Percentiles rank a stretch among this genome's conserved stretches.
Conservation (phyloP, 2,329 filamentous ascomycete species). For the Stagonosporopsis chrysanthemi region DNA sequence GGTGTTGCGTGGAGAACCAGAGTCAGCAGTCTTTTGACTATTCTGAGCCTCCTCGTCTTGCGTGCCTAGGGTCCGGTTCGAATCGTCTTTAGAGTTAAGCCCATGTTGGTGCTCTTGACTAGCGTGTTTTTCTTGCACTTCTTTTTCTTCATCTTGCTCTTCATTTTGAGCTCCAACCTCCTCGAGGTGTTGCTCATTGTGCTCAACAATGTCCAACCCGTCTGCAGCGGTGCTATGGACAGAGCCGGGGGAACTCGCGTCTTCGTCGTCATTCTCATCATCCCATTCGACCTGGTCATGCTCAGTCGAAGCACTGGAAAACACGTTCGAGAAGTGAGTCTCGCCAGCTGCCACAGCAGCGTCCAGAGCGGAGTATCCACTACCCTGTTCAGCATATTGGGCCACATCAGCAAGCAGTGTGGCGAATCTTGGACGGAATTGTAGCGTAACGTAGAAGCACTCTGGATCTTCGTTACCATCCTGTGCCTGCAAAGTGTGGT, state of each 20-base stretch:
- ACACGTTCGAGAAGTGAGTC: constrained; percentile 33
- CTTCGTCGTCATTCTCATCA: constrained; percentile 18
- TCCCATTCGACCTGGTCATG: constrained; percentile 32
- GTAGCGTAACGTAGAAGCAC: constrained; percentile 66
- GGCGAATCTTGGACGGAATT: constrained; percentile 61
- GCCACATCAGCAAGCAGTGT: constrained; percentile 61
- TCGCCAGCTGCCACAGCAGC: constrained; percentile 39
- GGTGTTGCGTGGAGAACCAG: not conserved
- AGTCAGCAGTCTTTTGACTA: constrained; percentile 4
- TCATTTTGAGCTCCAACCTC: constrained; percentile 6
- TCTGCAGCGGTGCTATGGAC: not conserved
- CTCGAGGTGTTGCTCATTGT: constrained; percentile 12
- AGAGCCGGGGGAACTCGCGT: constrained; percentile 12
- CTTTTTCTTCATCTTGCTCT: not conserved
- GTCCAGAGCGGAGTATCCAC: constrained; percentile 61
- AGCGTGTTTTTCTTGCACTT: constrained; percentile 3
- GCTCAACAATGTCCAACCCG: constrained; percentile 8
- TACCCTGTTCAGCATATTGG: constrained; percentile 62
- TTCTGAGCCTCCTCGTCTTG: not conserved
- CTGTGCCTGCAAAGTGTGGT: constrained; percentile 65
- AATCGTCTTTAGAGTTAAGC: constrained; percentile 7
- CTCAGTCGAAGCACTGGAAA: constrained; percentile 29
- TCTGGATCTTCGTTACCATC: constrained; percentile 62
- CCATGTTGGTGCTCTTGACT: constrained; percentile 6
- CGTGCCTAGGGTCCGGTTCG: not conserved